Base-by-base conservation (phyloP, 163 green algal genomes). In the Coccomyxa subellipsoidea region DNA sequence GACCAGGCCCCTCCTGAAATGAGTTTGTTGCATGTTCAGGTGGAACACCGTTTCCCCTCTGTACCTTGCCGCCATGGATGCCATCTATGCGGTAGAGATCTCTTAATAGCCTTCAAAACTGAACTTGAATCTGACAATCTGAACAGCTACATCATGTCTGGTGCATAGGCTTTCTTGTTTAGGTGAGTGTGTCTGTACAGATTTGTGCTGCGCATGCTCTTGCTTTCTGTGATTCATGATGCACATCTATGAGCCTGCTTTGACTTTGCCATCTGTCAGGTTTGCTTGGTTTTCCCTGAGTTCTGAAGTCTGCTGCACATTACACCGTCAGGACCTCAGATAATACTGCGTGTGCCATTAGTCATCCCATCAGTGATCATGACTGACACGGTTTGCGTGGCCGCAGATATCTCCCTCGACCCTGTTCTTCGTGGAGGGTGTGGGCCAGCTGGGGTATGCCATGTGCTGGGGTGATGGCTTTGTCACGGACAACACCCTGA, bases 381-480 rank as follows among this genome's bases (percentile, higher is more conserved):
- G 0, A 34, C 31, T 21, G 21, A 39, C 2, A 10, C 70, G 0
- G 12, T 54, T 12, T 39, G 71, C 27, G 32, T 47, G 32, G 0
- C 4, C 34, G 40, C 77, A 81, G 77, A 3, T 72, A 29, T 70
- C n/a, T n/a, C 77, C 77, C 29, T 37, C 54, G 12, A 81, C 77
- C 18, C 78, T 82, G 54, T 77, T 76, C 54, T 59, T 77, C 18
- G 35, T 82, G 0, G 54, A 82, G 78, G 78, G 78, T 35, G 27
- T 1, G 12, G 54, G 54, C 32, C 78, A 82, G 78, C 32, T 47
- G 34, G 27, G 5, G 3, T 36, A 29, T 18, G 34, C 32, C 23
- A 69, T 78, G 36, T 82, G 78, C 78, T 87, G 84, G 84, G 84
- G 84, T 34, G 84, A 87, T 39, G 84, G 84, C 79, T 78, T 87